A percentile compares a stretch with the other conserved stretches of the same genome.
These are phyloP conservation scores for Phytophthora uliginosa DNA, from an alignment of 352 stramenopile genomes.

Conservation along the genomic window DNA sequence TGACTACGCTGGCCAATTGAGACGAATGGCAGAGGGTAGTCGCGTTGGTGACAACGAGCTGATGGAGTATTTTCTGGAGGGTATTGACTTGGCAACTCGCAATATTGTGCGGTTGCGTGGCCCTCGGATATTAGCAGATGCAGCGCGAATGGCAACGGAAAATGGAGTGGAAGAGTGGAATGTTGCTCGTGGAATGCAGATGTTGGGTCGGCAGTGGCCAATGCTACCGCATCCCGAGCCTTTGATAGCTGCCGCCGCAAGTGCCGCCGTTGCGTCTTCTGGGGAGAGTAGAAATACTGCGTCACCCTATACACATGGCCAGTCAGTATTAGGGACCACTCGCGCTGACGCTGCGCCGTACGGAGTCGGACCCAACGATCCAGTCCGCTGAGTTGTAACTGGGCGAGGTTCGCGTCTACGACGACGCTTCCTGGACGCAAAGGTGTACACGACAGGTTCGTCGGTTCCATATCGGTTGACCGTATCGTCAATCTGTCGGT, in stretches of 20 bases:
- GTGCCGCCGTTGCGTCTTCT: background rate
- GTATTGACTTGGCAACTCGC: background rate
- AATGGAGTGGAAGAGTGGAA: background rate
- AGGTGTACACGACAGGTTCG: background rate
- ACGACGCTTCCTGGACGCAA: background rate
- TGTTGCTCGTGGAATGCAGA: background rate
- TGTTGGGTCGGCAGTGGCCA: background rate
- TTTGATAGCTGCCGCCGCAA: background rate
- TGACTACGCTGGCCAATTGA: background rate
- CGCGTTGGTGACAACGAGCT: background rate
- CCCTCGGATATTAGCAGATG: background rate
- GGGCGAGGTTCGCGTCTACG: background rate
- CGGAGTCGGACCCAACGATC: background rate
- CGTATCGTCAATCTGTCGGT: no score
- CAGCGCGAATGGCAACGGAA: background rate
- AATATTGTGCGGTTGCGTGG: background rate
- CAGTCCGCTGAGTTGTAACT: background rate
- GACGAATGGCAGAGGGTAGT: background rate
- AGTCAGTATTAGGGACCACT: background rate
- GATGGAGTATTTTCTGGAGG: background rate
- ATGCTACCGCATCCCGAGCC: background rate
- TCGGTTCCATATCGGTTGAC: background rate
- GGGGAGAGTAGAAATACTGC: background rate
- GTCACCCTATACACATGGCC: background rate
- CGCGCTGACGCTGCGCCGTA: background rate